Conservation (phyloP, 768 basidiomycete genomes). For the Mycena kentingensis region DNA sequence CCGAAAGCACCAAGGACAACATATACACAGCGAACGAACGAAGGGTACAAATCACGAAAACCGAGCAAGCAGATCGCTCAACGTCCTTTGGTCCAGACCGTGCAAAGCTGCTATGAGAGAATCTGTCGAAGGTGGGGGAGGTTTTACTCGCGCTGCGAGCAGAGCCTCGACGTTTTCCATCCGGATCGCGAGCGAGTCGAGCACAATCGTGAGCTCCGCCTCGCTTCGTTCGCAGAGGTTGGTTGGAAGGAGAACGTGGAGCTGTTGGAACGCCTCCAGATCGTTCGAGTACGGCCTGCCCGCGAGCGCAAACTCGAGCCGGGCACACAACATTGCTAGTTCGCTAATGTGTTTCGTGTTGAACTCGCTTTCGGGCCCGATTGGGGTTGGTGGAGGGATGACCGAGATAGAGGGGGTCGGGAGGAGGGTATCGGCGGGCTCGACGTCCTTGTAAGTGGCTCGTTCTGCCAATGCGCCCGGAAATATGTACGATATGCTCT, state of each 20-base stretch:
- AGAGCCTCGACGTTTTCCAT: conserved; percentile 68
- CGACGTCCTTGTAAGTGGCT: conserved; percentile 49
- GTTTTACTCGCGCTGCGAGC: conserved; percentile 28
- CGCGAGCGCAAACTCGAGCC: conserved; percentile 74
- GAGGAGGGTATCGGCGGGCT: conserved; percentile 26
- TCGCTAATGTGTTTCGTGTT: conserved; percentile 69
- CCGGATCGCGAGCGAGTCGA: conserved; percentile 73
- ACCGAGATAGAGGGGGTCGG: conserved; percentile 23
- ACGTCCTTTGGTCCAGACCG: conserved; percentile 48
- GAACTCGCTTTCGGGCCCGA: conserved; percentile 56
- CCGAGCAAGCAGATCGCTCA: conserved; percentile 42
- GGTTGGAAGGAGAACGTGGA: conserved; percentile 62
- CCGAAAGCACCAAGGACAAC: neutral
- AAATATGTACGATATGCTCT: conserved; percentile 80
- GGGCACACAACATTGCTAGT: conserved; percentile 69
- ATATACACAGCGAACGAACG: neutral
- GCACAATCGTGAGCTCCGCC: conserved; percentile 63
- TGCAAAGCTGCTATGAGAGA: conserved; percentile 37
- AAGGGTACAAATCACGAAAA: conserved; percentile 16
- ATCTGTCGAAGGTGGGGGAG: conserved; percentile 22
- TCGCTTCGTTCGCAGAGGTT: conserved; percentile 70
- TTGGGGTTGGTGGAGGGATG: neutral
- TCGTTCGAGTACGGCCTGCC: conserved; percentile 54
- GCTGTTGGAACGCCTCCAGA: conserved; percentile 54
- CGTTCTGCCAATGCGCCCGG: conserved; percentile 73